Conservation (phyloP, 164 flowering plant species). For the Sedum album region DNA sequence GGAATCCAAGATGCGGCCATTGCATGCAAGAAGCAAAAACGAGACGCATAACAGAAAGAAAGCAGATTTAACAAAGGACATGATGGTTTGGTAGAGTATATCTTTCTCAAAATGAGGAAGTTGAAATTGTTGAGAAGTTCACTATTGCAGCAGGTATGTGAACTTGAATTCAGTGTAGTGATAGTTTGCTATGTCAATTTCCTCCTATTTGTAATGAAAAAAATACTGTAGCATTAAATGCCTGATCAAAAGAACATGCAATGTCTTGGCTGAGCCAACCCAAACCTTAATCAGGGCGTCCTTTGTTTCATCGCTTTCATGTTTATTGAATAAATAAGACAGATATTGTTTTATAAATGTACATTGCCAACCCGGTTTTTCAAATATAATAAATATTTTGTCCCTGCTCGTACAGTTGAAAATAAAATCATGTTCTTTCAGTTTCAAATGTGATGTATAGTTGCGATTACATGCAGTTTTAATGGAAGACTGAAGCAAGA, state of each 20-base stretch:
- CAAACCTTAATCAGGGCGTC: constrained; percentile 17
- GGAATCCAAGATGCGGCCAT: constrained; percentile 15
- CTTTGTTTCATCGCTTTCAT: constrained; percentile 1
- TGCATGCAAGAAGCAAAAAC: constrained; percentile 33
- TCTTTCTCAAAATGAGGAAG: neutral
- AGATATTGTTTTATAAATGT: neutral
- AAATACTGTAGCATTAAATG: neutral
- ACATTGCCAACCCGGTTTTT: neutral
- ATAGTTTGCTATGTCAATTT: neutral
- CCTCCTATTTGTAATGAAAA: neutral
- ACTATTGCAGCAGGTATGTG: neutral
- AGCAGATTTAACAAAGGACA: constrained; percentile 14
- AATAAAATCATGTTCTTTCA: neutral
- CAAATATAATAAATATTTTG: neutral
- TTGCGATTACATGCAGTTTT: neutral
- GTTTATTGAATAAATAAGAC: neutral
- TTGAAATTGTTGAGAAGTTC: neutral
- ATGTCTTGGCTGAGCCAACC: constrained; percentile 36
- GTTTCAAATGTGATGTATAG: neutral
- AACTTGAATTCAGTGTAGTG: neutral
- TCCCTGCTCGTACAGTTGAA: no score
- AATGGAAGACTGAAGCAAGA: neutral
- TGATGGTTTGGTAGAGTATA: neutral
- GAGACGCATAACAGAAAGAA: constrained; percentile 16
- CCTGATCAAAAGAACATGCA: constrained; percentile 41